Evolutionary conservation across 768 basidiomycete genomes (phyloP), one percentile per base, ranked within the genome.

Genomic region (Hygrocybe coccinea): DNA sequence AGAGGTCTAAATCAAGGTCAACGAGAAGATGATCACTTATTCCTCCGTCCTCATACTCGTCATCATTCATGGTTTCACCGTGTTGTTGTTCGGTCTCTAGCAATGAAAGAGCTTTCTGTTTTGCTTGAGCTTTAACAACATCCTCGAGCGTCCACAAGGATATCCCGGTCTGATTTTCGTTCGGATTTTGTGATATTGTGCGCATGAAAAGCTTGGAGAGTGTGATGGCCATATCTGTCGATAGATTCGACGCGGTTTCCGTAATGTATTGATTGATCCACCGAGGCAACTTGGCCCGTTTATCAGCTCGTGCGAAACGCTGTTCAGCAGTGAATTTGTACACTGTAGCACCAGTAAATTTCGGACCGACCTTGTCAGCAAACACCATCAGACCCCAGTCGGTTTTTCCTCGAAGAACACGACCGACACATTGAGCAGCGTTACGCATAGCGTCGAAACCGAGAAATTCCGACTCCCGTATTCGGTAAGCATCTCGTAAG

Each of bases 211-310:
- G 76, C 71, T 98, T 97, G 54, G 94, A 92, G 52, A 97, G 74
- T 3, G 91, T 92, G 58, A 97, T 72, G 2, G 94, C 94, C 91
- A 97, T 97, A 70, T 99, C 97, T 8, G 95, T 98, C 11, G 97
- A 98, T 49, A 99, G 77, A 70, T 98, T 99, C 9, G 97, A 89
- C 17, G 94, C 91, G 0, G 93, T 89, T 69, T 98, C 97, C n/a
- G 93, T 97, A 65, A 99, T 98, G 68, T 97, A 97, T 66, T 95
- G 93, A 68, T 98, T 97, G 62, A 99, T 98, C 97, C 97, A 99
- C 41, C 91, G 86, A 5, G 97, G 97, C 60, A 99, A 76, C 78
- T 97, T 97, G 35, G 92, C 89, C 36, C 95, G 82, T 73, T 95
- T 95, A 65, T 95, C 92, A 6, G 89, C 87, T 48, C 93, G 83